These are phyloP conservation scores for Pythium dissotocum DNA, from an alignment of 352 stramenopile genomes.

Conservation along the genomic window DNA sequence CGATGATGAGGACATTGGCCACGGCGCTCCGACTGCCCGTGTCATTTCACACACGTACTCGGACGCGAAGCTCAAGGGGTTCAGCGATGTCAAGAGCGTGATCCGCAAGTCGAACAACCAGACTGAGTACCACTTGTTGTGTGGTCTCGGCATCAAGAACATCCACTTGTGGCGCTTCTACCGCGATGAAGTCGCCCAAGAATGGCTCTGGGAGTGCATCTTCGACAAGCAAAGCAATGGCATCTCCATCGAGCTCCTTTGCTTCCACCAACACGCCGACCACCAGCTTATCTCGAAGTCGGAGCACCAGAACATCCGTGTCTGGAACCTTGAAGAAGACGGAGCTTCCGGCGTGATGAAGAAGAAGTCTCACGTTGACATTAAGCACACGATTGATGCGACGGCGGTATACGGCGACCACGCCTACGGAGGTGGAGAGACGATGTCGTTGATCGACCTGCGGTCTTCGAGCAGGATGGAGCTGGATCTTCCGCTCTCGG, in stretches of 20 bases:
- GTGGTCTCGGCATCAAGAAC: conserved; percentile 86
- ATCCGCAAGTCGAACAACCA: conserved; percentile 36
- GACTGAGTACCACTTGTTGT: conserved; percentile 79
- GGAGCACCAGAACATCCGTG: conserved; percentile 81
- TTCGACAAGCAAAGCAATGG: conserved; percentile 88
- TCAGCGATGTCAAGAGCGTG: conserved; percentile 74
- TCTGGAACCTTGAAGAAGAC: conserved; percentile 78
- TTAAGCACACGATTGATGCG: conserved; percentile 75
- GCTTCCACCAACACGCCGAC: conserved; percentile 53
- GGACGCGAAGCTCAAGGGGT: conserved; percentile 84
- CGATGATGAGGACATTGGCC: conserved; percentile 18
- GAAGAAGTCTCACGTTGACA: conserved; percentile 72
- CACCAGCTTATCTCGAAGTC: conserved; percentile 85
- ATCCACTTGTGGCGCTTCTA: conserved; percentile 87
- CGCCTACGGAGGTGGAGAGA: conserved; percentile 70
- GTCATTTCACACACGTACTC: conserved; percentile 70
- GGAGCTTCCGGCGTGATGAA: conserved; percentile 33
- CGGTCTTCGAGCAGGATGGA: conserved; percentile 59
- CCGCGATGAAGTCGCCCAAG: conserved; percentile 32
- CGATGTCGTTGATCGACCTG: conserved; percentile 68
- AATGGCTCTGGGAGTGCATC: conserved; percentile 83
- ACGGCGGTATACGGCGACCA: conserved; percentile 70
- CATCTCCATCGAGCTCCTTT: conserved; percentile 81
- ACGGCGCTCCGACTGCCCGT: conserved; percentile 46
- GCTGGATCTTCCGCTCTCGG: conserved; percentile 66